Base-by-base conservation (phyloP, 2,329 filamentous ascomycete genomes). In the Camillea tinctor region DNA sequence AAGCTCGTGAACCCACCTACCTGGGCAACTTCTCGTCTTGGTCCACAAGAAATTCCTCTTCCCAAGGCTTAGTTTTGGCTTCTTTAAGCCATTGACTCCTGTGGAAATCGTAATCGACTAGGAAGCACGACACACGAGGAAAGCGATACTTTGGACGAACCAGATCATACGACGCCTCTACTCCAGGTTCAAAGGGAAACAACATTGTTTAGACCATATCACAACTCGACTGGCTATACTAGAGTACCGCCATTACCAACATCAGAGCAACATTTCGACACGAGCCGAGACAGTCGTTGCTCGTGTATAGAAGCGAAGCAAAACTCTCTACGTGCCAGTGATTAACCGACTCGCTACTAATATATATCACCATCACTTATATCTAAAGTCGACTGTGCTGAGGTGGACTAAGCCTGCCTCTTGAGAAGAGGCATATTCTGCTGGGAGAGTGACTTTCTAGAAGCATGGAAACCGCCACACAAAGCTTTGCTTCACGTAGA, bases 401-500 rank as follows among this genome's bases (percentile, higher is more conserved):
- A 23, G 49, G 21, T 50, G 22, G 49, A 50, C 19, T 19, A 44
- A 11, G 36, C 13, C 36, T 44, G 36, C 36, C 36, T 44, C 36
- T 44, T 44, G 36, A 44, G 13, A 3, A 19, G 49, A 50, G 49
- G 49, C 19, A 50, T n/a, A 9, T 50, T 2, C 11, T 23, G 49
- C 17, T 57, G 64, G 55, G 23, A 54, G 57, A 56, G 62, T 48
- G 55, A 55, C 15, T 48, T 55, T 60, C 56, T 53, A 62, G 54
- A 61, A 68, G 63, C 57, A 72, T 73, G 72, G 70, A 73, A 69
- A 57, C 64, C 62, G 65, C 61, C 56, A 59, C 64, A 51, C 68
- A 68, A 52, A 89, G 88, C 78, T 87, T 93, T 73, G 85, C 88
- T 67, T 83, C 88, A 74, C 85, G 90, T 70, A 85, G 89, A 75